A percentile compares a stretch with the other conserved stretches of the same genome.
phyloP scores from a whole-genome alignment of 2,329 filamentous ascomycete species.

The Microcyclosporella mali region DNA sequence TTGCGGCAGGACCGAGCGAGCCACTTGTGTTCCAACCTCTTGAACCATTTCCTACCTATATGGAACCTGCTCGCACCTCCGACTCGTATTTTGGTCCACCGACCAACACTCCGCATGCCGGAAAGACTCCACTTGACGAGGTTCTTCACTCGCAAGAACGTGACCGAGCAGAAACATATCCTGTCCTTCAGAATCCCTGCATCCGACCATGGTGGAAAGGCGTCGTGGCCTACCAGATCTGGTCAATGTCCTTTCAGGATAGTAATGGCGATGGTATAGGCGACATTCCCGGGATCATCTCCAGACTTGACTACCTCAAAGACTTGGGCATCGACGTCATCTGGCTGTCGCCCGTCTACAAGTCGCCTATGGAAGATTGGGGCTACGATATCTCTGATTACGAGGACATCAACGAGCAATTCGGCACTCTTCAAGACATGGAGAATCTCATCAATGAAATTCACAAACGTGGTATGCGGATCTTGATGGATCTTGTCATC shows the following conservation, averaged over 20 bases:
- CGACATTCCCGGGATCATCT: slow-evolving; percentile 57
- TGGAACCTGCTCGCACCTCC: too few relatives aligned
- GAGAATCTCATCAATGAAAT: slow-evolving; percentile 55
- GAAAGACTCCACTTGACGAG: too few relatives aligned
- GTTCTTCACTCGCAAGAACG: too few relatives aligned
- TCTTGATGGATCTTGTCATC: slow-evolving; percentile 70
- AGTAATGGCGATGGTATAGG: slow-evolving; percentile 55
- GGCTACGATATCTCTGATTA: slow-evolving; percentile 65
- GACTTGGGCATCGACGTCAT: slow-evolving; percentile 57
- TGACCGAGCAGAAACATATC: background rate
- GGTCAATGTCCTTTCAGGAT: slow-evolving; percentile 44
- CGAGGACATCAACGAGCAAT: slow-evolving; percentile 57
- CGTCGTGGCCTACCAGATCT: slow-evolving; percentile 41
- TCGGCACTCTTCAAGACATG: slow-evolving; percentile 61
- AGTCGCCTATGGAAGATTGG: slow-evolving; percentile 59
- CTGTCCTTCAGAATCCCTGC: slow-evolving; percentile 8
- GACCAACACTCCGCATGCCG: background rate
- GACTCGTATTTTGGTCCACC: too few relatives aligned
- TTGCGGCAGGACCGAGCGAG: too few relatives aligned
- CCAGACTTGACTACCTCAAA: slow-evolving; percentile 54
- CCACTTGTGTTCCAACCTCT: too few relatives aligned
- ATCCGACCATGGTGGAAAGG: slow-evolving; percentile 41
- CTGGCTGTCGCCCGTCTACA: slow-evolving; percentile 62
- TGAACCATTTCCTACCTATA: too few relatives aligned
- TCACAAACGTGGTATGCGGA: slow-evolving; percentile 58